Base-by-base conservation (phyloP, 768 basidiomycete species). In the Mycena epipterygia region DNA sequence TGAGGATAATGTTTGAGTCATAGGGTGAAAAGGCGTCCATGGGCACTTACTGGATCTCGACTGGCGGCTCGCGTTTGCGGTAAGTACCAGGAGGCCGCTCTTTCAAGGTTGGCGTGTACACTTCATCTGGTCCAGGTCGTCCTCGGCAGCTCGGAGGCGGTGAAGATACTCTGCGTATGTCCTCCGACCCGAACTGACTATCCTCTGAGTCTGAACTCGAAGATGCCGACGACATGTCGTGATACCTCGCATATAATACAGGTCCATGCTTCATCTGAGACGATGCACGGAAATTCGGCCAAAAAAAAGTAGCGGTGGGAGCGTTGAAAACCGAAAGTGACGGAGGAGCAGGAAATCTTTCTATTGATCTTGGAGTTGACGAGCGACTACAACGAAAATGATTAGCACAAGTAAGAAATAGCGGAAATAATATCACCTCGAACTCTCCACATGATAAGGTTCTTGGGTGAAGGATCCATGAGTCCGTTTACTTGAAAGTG, bases 281-380 rank as follows among this genome's bases (percentile, higher is more conserved):
- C 29, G 84, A 83, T 70, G 84, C 79, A 72, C 81, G 79, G 68
- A 87, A 81, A 65, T 76, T 79, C n/a, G 85, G 84, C 86, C 86
- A 88, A 75, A 81, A 79, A 76, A 81, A 88, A 52, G 84, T 83
- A 68, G 86, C 82, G 63, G 81, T 84, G 53, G 83, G 80, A 52
- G 83, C 81, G 74, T 83, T 81, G 76, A 84, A 84, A 58, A 84
- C 80, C 27, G 83, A 82, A 61, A 85, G 77, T 55, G 81, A 79
- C 17, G 66, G 70, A 46, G 59, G 23, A n/a, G 71, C 35, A 13
- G 68, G 64, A 46, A 70, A 35, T 51, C 44, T 30, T 30, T 57
- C 51, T 21, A 11, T n/a, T 39, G 58, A 25, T 27, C 51, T 30
- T 12, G 52, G 48, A 27, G 58, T 52, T 41, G 60, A 35, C 23